Evolutionary conservation across 2,329 filamentous ascomycete species (phyloP).

Genomic region (Diaporthe vaccinii): DNA sequence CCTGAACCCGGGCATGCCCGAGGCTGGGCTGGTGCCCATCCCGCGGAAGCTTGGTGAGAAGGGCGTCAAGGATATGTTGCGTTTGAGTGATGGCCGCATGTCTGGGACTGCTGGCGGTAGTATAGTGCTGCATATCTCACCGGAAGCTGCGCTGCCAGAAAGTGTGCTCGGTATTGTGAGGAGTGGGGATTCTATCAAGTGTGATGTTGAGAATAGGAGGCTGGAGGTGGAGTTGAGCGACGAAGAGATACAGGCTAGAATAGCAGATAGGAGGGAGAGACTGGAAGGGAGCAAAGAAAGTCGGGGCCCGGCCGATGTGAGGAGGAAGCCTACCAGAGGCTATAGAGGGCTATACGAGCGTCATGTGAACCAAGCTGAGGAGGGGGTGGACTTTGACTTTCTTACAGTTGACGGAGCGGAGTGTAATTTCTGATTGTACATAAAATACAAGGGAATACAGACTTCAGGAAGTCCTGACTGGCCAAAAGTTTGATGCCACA

Average conservation of each 20-base stretch:
- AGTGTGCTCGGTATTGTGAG: constrained; percentile 83
- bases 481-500: not conserved
- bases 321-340: constrained; percentile 58
- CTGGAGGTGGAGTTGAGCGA: constrained; percentile 72
- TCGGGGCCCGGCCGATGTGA: constrained; percentile 42
- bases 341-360: constrained; percentile 72
- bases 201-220: constrained; percentile 79
- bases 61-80: constrained; percentile 82
- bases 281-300: constrained; percentile 46
- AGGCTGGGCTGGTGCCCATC: constrained; percentile 75
- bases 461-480: not conserved
- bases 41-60: constrained; percentile 84
- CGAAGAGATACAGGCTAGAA: constrained; percentile 75
- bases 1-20: constrained; percentile 88
- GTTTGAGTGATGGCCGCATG: constrained; percentile 90
- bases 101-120: constrained; percentile 90
- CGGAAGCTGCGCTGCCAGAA: constrained; percentile 82
- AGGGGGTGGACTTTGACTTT: constrained; percentile 74
- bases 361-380: constrained; percentile 70
- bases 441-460: not conserved
- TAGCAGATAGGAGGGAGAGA: constrained; percentile 66
- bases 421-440: constrained; percentile 5
- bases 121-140: constrained; percentile 88
- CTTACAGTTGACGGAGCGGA: constrained; percentile 60
- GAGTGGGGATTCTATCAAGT: constrained; percentile 83